These are phyloP conservation scores for Ceratobasidium sp. DNA, from an alignment of 1,284 basidiomycete genomes.

Conservation along the genomic window DNA sequence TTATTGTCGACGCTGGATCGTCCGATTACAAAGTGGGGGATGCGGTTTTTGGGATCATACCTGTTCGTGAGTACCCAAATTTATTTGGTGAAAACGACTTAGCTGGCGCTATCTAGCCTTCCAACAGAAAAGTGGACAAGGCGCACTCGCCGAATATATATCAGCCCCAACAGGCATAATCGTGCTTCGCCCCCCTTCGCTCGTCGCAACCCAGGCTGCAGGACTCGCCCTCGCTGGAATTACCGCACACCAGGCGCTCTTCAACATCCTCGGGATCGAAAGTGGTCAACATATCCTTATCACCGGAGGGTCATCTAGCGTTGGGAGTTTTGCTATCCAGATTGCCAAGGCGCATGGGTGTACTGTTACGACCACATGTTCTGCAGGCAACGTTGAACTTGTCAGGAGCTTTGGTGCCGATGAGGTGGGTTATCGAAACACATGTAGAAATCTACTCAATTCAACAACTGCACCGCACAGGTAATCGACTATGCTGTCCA, in stretches of 20 bases:
- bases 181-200: constrained; percentile 60
- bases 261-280: constrained; percentile 58
- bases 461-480: constrained; percentile 49
- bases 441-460: not conserved
- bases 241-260: constrained; percentile 68
- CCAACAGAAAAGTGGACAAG: constrained; percentile 57
- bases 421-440: constrained; percentile 51
- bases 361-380: constrained; percentile 67
- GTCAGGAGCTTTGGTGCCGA: constrained; percentile 61
- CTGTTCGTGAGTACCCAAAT: constrained; percentile 54
- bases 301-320: constrained; percentile 72
- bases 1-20: constrained; percentile 65
- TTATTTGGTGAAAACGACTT: not conserved
- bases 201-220: constrained; percentile 66
- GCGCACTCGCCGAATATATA: constrained; percentile 66
- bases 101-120: constrained; percentile 39
- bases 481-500: constrained; percentile 69
- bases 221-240: constrained; percentile 66
- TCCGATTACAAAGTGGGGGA: constrained; percentile 66
- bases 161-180: constrained; percentile 59
- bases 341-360: constrained; percentile 69
- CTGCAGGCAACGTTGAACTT: constrained; percentile 62
- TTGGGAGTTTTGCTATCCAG: constrained; percentile 72
- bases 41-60: constrained; percentile 66
- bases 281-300: constrained; percentile 66